Conservation (phyloP, 148 eudicot species). For the Chenopodium suecicum region DNA sequence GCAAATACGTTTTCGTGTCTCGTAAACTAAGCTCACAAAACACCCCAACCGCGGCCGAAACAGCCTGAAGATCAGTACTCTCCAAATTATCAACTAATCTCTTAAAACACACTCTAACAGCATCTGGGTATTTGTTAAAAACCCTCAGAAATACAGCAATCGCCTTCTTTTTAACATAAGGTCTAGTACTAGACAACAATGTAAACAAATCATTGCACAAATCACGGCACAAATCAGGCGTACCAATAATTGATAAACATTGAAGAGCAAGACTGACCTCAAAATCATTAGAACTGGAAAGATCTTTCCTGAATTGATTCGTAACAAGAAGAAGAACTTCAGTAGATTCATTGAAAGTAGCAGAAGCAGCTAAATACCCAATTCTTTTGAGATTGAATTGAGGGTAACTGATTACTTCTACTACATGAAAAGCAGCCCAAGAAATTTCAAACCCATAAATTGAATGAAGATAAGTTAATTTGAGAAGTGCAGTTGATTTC, state of each 20-base stretch:
- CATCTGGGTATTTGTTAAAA: conserved; percentile 65
- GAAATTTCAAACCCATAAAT: conserved; percentile 49
- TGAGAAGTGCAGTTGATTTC: conserved; percentile 73
- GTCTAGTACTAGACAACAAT: conserved; percentile 46
- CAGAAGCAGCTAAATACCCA: conserved; percentile 69
- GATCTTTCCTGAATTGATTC: conserved; percentile 81
- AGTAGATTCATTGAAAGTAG: conserved; percentile 49
- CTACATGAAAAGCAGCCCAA: conserved; percentile 69
- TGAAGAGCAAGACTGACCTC: conserved; percentile 68
- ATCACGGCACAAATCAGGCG: conserved; percentile 65
- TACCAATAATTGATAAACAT: conserved; percentile 50
- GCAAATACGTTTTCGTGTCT: conserved; percentile 65
- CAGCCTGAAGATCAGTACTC: conserved; percentile 42
- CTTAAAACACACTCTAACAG: conserved; percentile 87
- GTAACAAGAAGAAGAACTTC: conserved; percentile 73
- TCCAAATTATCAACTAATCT: conserved; percentile 83
- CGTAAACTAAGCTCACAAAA: conserved; percentile 72
- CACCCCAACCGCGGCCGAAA: conserved; percentile 66
- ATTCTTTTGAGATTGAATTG: conserved; percentile 52
- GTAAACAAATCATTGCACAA: conserved; percentile 67
- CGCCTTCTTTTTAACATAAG: conserved; percentile 64
- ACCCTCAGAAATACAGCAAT: conserved; percentile 55
- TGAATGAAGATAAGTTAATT: conserved; percentile 65
- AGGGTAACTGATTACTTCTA: conserved; percentile 65
- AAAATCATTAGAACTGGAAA: conserved; percentile 45